Conservation (phyloP, 371 early-diverging fungal genomes). For the Haplosporangium sp. region DNA sequence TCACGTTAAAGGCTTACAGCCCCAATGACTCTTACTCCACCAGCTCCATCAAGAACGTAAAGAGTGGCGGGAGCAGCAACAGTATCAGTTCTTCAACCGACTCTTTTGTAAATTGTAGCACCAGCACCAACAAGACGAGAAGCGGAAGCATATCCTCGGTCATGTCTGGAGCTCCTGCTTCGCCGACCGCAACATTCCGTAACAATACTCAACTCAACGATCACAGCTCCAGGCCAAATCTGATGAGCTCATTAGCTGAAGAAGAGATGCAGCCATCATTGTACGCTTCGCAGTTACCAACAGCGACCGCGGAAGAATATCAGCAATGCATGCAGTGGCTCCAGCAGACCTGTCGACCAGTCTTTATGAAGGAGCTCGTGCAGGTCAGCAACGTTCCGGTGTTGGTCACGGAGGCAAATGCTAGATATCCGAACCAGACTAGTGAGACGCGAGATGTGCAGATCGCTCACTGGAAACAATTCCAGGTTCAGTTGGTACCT, state of each 20-base stretch:
- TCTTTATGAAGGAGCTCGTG: slow-evolving; percentile 39
- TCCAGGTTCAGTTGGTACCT: slow-evolving; percentile 40
- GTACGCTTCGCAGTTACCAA: too few species aligned
- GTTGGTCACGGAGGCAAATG: slow-evolving; percentile 31
- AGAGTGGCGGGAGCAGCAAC: slow-evolving; percentile 2
- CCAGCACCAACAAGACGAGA: slow-evolving; percentile 15
- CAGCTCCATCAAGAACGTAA: slow-evolving; percentile 25
- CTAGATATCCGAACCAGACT: slow-evolving; percentile 38
- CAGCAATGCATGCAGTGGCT: slow-evolving; percentile 42
- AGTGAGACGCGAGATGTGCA: slow-evolving; percentile 35
- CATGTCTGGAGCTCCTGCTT: slow-evolving; percentile 19
- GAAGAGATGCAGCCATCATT: slow-evolving; percentile 18
- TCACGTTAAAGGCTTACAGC: slow-evolving; percentile 7
- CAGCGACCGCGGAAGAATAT: slow-evolving; percentile 27
- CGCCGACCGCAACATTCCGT: slow-evolving; percentile 11
- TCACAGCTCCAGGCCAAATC: background rate
- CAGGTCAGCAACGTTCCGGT: slow-evolving; percentile 33
- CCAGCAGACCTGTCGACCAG: slow-evolving; percentile 45
- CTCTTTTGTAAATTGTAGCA: slow-evolving; percentile 15
- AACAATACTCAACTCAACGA: slow-evolving; percentile 3
- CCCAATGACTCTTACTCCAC: slow-evolving; percentile 16
- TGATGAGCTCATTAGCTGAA: slow-evolving; percentile 25
- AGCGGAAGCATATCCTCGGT: slow-evolving; percentile 30
- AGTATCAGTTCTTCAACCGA: slow-evolving; percentile 3
- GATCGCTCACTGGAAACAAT: slow-evolving; percentile 39